These are phyloP conservation scores for Teratosphaeria destructans DNA, from an alignment of 2,329 filamentous ascomycete species.

Conservation along the genomic window DNA sequence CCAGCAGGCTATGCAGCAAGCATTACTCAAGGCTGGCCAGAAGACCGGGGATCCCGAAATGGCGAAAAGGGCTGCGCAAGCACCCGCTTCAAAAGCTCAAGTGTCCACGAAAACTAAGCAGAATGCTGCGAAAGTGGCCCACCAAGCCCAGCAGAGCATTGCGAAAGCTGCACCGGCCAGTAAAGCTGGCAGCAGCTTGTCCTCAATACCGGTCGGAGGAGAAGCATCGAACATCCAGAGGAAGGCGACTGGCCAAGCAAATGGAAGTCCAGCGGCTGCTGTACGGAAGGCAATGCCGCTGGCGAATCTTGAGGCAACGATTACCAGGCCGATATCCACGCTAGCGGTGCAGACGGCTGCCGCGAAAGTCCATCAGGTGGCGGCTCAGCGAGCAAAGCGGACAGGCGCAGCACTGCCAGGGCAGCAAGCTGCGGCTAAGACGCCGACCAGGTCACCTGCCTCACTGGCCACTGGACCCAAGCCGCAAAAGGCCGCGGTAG, in stretches of 20 bases:
- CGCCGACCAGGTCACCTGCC: neutral
- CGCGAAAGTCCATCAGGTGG: constrained; percentile 15
- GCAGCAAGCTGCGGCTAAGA: constrained; percentile 5
- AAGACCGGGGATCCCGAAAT: constrained; percentile 15
- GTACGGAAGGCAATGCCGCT: constrained; percentile 21
- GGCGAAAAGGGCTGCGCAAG: constrained; percentile 15
- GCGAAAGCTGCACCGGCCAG: constrained; percentile 3
- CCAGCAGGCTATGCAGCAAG: constrained; percentile 20
- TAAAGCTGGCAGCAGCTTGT: constrained; percentile 6
- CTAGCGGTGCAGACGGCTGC: constrained; percentile 24
- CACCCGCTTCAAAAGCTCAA: constrained; percentile 13
- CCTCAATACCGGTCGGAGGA: constrained; percentile 6
- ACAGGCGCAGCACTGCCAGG: constrained; percentile 18
- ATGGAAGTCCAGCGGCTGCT: constrained; percentile 9
- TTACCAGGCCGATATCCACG: constrained; percentile 26
- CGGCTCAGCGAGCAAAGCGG: constrained; percentile 16
- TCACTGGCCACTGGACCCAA: neutral
- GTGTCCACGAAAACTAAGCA: constrained; percentile 14
- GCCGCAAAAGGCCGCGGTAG: neutral
- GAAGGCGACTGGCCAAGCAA: constrained; percentile 1
- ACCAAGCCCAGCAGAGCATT: constrained; percentile 8
- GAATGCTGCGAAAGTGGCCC: constrained; percentile 12
- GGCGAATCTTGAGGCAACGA: constrained; percentile 23
- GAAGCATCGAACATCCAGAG: constrained; percentile 7
- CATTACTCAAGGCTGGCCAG: constrained; percentile 15